Conservation (phyloP, 2,329 filamentous ascomycete genomes). For the Fusarium floridanum region DNA sequence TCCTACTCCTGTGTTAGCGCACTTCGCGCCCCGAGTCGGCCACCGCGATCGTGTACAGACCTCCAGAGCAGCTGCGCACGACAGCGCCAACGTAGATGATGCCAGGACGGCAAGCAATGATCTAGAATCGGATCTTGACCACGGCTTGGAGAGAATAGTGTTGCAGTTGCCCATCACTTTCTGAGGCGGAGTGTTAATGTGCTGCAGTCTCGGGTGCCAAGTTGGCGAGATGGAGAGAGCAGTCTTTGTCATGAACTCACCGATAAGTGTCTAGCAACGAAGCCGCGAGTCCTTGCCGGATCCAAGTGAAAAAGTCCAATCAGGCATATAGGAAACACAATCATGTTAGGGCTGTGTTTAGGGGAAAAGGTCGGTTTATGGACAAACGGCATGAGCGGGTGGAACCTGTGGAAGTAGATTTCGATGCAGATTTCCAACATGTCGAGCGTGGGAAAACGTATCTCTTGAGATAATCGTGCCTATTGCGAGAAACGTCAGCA, state of each 20-base stretch:
- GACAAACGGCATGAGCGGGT: slow-evolving; percentile 9
- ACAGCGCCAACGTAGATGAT: not conserved
- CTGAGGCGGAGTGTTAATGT: not conserved
- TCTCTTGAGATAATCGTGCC: not conserved
- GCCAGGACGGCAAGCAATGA: not conserved
- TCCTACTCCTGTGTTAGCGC: not conserved
- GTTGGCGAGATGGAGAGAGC: not conserved
- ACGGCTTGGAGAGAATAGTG: not conserved
- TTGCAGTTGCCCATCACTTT: not conserved
- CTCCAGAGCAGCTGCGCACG: not conserved
- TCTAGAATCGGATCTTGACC: not conserved
- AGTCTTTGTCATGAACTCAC: not conserved
- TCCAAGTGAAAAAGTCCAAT: not conserved
- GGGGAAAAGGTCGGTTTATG: slow-evolving; percentile 17
- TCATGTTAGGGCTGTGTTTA: not conserved
- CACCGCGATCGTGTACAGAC: not conserved
- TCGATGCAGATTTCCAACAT: not conserved
- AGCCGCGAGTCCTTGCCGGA: not conserved
- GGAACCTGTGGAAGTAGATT: slow-evolving; percentile 14
- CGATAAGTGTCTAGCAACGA: not conserved
- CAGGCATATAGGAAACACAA: not conserved
- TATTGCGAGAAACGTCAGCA: not conserved
- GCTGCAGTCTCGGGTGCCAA: not conserved
- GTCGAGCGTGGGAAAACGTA: not conserved
- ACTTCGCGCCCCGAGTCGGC: not conserved